These are phyloP conservation scores for Ichthyophthirius multifiliis DNA, from an alignment of 169 alveolate genomes.

Conservation along the genomic window DNA sequence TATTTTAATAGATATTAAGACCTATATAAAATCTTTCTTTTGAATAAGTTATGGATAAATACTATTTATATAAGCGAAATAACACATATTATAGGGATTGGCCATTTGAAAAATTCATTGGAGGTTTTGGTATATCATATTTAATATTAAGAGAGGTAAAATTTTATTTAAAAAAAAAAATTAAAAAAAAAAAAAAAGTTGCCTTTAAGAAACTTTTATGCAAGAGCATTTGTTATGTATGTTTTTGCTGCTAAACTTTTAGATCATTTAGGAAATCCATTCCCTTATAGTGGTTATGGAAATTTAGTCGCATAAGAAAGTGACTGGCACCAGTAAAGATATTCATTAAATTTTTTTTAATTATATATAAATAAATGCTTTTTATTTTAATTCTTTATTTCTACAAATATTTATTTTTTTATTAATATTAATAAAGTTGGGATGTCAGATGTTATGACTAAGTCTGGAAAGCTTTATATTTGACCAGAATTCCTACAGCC, in stretches of 20 bases:
- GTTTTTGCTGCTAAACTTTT: conserved; percentile 35
- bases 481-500: conserved; percentile 28
- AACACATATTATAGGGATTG: conserved; percentile 43
- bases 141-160: conserved; percentile 44
- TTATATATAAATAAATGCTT: background rate
- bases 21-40: conserved; percentile 22
- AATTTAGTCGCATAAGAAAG: conserved; percentile 1
- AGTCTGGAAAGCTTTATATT: conserved; percentile 23
- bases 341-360: background rate
- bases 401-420: background rate
- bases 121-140: conserved; percentile 40
- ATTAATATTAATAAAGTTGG: conserved; percentile 8
- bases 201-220: conserved; percentile 46
- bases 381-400: background rate
- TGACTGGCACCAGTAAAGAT: conserved; percentile 16
- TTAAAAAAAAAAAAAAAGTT: background rate
- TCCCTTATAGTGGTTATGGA: conserved; percentile 40
- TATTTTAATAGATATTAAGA: conserved; percentile 11
- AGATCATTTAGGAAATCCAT: conserved; percentile 36
- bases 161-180: background rate
- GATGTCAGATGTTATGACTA: conserved; percentile 37
- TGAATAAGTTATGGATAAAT: conserved; percentile 24
- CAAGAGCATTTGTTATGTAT: conserved; percentile 45
- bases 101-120: conserved; percentile 29
- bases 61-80: conserved; percentile 22